A percentile compares a stretch with the other conserved stretches of the same genome.
Evolutionary conservation across 2,329 filamentous ascomycete genomes (phyloP).

Genomic region (Colletotrichum shisoi): DNA sequence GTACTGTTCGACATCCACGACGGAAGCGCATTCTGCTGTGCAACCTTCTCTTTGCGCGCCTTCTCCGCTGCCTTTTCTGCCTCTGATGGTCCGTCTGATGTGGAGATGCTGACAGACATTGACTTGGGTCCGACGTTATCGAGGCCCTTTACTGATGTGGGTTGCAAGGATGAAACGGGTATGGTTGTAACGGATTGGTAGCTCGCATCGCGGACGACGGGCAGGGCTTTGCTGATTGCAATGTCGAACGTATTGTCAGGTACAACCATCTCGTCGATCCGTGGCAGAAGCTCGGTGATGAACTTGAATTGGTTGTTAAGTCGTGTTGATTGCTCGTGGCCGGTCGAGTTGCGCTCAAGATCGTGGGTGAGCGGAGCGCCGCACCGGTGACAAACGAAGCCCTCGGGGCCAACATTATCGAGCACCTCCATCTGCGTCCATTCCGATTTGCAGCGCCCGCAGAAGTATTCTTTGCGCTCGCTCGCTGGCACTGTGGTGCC

Average conservation of each 20-base stretch:
- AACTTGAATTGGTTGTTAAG: constrained; percentile 83
- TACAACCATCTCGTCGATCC: constrained; percentile 77
- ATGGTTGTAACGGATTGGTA: constrained; percentile 63
- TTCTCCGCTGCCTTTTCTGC: constrained; percentile 72
- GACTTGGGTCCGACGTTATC: constrained; percentile 72
- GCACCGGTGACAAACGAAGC: constrained; percentile 88
- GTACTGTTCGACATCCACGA: constrained; percentile 77
- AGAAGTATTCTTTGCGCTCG: constrained; percentile 93
- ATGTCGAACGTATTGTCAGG: constrained; percentile 78
- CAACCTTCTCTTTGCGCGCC: constrained; percentile 70
- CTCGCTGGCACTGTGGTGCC: constrained; percentile 78
- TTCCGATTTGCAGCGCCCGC: constrained; percentile 79
- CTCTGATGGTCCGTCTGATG: constrained; percentile 69
- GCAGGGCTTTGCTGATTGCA: constrained; percentile 68
- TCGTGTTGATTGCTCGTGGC: constrained; percentile 75
- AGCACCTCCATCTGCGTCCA: constrained; percentile 92
- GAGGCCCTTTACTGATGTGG: constrained; percentile 74
- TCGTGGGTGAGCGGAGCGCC: constrained; percentile 69
- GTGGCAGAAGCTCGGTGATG: constrained; percentile 76
- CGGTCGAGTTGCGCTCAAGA: constrained; percentile 72
- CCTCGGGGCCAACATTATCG: constrained; percentile 72
- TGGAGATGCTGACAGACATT: constrained; percentile 74
- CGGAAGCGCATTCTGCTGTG: constrained; percentile 73
- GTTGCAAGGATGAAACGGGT: constrained; percentile 64
- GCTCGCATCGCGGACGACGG: constrained; percentile 71